Percentiles rank a stretch among this genome's conserved stretches.
These are phyloP conservation scores for Lepidopterella palustris DNA, from an alignment of 495 filamentous ascomycete genomes.

Conservation along the genomic window DNA sequence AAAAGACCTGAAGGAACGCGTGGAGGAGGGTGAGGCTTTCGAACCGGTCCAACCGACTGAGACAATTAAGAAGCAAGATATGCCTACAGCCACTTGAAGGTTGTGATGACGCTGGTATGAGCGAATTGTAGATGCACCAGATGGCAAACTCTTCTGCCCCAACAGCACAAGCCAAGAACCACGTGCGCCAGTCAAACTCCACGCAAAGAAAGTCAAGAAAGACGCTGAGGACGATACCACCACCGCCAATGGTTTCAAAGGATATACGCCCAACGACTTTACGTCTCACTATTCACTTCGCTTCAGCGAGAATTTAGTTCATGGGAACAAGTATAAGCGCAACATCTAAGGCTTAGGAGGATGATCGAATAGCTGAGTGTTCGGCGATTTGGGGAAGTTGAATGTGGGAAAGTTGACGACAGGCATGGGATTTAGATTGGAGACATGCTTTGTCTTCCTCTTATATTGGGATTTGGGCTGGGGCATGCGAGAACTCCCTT, in stretches of 20 bases:
- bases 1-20: conserved; percentile 15
- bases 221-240: background rate
- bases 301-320: no score
- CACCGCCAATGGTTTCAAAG: background rate
- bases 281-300: background rate
- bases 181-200: background rate
- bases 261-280: background rate
- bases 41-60: conserved; percentile 1
- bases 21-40: conserved; percentile 18
- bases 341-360: no score
- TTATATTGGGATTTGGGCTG: no score
- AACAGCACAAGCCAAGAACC: background rate
- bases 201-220: background rate
- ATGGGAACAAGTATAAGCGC: no score
- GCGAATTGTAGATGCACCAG: no score
- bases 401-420: no score
- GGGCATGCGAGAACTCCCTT: no score
- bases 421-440: no score
- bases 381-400: no score
- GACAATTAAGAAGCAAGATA: conserved; percentile 16
- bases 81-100: background rate
- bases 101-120: no score
- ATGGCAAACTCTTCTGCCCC: background rate
- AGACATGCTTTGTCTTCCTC: no score
- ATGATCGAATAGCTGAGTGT: no score